Conservation (phyloP, 352 stramenopile species). For the Phytophthora crassamura region DNA sequence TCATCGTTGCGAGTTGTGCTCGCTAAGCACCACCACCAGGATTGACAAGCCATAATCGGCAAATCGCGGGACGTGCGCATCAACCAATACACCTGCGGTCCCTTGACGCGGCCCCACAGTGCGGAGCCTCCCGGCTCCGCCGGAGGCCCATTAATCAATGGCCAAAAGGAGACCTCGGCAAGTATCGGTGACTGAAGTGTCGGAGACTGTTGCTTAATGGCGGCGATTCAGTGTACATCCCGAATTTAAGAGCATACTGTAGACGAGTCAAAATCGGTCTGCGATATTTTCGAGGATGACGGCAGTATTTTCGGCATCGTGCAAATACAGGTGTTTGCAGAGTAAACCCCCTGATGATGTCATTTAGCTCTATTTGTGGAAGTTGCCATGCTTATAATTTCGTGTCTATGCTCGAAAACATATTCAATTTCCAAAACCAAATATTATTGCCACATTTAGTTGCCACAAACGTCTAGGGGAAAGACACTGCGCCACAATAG, state of each 20-base stretch:
- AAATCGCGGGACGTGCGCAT: conserved; percentile 16
- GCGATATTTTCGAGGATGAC: conserved; percentile 30
- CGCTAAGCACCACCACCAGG: not conserved
- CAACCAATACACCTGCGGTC: not conserved
- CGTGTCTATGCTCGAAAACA: not conserved
- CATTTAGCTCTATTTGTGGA: conserved; percentile 5
- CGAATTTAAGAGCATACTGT: conserved; percentile 10
- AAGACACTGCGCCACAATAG: conserved; percentile 1
- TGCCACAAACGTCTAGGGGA: conserved; percentile 10
- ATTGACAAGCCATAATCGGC: conserved; percentile 14
- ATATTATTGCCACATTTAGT: not conserved
- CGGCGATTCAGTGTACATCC: not conserved
- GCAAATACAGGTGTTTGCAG: too few relatives aligned
- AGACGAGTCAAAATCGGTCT: conserved; percentile 8
- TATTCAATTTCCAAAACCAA: conserved; percentile 13
- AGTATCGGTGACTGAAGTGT: too few relatives aligned
- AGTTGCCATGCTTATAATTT: conserved; percentile 12
- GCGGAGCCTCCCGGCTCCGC: too few relatives aligned
- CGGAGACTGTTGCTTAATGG: not conserved
- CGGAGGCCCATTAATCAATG: too few relatives aligned
- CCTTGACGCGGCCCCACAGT: too few relatives aligned
- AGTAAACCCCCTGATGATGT: conserved; percentile 17
- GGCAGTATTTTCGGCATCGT: conserved; percentile 17
- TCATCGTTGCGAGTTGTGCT: too few relatives aligned
- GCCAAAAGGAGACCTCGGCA: too few relatives aligned